phyloP scores from a whole-genome alignment of 768 basidiomycete genomes.

The Gelatoporia subvermispora region DNA sequence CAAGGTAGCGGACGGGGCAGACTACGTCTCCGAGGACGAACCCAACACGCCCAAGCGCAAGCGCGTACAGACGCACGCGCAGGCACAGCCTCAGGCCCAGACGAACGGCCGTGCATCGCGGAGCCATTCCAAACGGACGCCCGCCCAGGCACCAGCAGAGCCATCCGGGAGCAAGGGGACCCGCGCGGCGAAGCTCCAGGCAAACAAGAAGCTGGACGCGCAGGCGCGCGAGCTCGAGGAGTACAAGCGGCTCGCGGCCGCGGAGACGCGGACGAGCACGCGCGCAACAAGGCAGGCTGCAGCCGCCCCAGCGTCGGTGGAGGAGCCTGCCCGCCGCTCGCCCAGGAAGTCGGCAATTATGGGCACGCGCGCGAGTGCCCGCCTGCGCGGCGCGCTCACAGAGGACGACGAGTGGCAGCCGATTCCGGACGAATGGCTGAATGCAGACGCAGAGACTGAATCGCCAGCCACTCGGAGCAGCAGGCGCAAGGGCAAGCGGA shows the following conservation, averaged over 20 bases:
- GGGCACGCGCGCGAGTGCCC: conserved; percentile 64
- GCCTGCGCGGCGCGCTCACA: conserved; percentile 48
- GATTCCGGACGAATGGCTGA: conserved; percentile 73
- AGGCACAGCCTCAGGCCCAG: conserved; percentile 3
- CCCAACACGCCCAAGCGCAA: conserved; percentile 19
- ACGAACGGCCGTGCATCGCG: conserved; percentile 10
- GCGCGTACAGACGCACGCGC: conserved; percentile 7
- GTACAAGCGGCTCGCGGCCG: conserved; percentile 48
- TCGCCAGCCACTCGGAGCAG: conserved; percentile 2
- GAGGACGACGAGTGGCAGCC: conserved; percentile 70
- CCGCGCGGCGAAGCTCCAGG: conserved; percentile 66
- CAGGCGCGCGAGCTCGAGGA: conserved; percentile 68
- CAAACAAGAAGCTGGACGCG: conserved; percentile 62
- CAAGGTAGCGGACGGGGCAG: conserved; percentile 12
- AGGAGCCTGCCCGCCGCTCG: conserved; percentile 6
- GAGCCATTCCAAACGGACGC: background rate
- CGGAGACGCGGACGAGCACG: conserved; percentile 11
- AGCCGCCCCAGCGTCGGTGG: conserved; percentile 8
- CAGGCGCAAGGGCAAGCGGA: conserved; percentile 12
- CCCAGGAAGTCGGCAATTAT: conserved; percentile 12
- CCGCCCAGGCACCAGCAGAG: conserved; percentile 3
- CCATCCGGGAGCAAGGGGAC: conserved; percentile 37
- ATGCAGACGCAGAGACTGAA: conserved; percentile 10
- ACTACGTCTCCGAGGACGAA: conserved; percentile 20
- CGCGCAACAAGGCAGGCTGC: conserved; percentile 14